These are phyloP conservation scores for Aureobasidium melanogenum DNA, from an alignment of 2,329 filamentous ascomycete species.

Conservation along the genomic window DNA sequence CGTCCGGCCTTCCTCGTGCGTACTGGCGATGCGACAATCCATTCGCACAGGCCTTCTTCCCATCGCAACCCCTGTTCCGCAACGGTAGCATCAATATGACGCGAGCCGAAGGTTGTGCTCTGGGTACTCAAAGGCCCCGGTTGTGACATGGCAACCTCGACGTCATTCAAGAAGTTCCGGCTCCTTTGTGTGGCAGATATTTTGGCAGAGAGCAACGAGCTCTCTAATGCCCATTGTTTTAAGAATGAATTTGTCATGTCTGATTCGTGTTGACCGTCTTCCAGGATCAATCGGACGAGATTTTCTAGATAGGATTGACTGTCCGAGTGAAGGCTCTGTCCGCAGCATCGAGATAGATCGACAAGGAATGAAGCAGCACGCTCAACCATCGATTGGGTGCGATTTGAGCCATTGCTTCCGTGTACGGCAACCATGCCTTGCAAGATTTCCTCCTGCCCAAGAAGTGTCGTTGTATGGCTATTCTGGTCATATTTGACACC, in stretches of 20 bases:
- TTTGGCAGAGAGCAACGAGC: constrained; percentile 29
- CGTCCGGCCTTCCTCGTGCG: not conserved
- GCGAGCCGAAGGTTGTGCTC: constrained; percentile 14
- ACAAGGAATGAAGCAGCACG: constrained; percentile 24
- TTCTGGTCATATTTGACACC: not conserved
- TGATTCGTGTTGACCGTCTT: constrained; percentile 18
- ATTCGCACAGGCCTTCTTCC: constrained; percentile 39
- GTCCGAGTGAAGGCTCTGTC: constrained; percentile 28
- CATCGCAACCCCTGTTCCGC: constrained; percentile 25
- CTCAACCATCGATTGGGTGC: not conserved
- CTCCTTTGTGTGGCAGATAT: constrained; percentile 21
- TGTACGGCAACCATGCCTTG: not conserved
- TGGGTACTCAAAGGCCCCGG: constrained; percentile 22
- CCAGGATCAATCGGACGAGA: constrained; percentile 24
- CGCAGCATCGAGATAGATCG: constrained; percentile 26
- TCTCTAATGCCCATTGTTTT: constrained; percentile 29
- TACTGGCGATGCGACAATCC: constrained; percentile 34
- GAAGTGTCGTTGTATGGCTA: no score
- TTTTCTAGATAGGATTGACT: constrained; percentile 21
- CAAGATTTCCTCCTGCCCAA: not conserved
- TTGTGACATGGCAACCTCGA: constrained; percentile 26
- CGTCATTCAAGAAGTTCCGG: constrained; percentile 22
- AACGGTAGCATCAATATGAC: not conserved
- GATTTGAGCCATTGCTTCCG: not conserved
- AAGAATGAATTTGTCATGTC: constrained; percentile 21